These are phyloP conservation scores for Tarenaya hassleriana DNA, from an alignment of 345 rosid species.

Conservation along the genomic window DNA sequence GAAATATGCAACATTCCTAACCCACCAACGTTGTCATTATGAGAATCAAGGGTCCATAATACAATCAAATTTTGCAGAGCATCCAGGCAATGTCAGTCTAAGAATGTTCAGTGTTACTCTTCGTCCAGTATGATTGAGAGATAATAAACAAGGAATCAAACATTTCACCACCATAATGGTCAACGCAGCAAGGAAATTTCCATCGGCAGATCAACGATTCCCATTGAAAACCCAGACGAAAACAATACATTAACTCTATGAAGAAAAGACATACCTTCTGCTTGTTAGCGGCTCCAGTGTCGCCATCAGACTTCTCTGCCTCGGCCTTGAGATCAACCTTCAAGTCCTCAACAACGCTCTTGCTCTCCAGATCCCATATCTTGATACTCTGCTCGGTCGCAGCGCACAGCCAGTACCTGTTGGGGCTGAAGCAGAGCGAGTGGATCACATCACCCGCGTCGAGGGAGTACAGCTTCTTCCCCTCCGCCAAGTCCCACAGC, in stretches of 20 bases:
- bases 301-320: constrained; percentile 47
- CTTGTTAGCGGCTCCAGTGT: constrained; percentile 24
- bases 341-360: constrained; percentile 64
- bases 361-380: constrained; percentile 74
- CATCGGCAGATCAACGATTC: not conserved
- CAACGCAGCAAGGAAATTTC: too few relatives aligned
- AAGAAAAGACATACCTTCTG: constrained; percentile 36
- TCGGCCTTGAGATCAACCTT: constrained; percentile 64
- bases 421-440: constrained; percentile 62
- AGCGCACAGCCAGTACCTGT: constrained; percentile 70
- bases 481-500: constrained; percentile 55
- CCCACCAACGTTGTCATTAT: too few relatives aligned
- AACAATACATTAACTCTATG: not conserved
- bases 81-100: too few relatives aligned
- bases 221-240: not conserved
- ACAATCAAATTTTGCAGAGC: too few relatives aligned
- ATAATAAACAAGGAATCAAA: too few relatives aligned
- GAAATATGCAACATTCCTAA: too few relatives aligned
- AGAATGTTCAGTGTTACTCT: too few relatives aligned
- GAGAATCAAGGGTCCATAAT: too few relatives aligned
- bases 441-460: constrained; percentile 52
- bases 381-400: constrained; percentile 64
- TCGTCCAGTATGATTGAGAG: too few relatives aligned
- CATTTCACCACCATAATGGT: too few relatives aligned
- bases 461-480: constrained; percentile 50